Evolutionary conservation across 169 alveolate genomes (phyloP).

Genomic region (Cryptosporidium andersoni): DNA sequence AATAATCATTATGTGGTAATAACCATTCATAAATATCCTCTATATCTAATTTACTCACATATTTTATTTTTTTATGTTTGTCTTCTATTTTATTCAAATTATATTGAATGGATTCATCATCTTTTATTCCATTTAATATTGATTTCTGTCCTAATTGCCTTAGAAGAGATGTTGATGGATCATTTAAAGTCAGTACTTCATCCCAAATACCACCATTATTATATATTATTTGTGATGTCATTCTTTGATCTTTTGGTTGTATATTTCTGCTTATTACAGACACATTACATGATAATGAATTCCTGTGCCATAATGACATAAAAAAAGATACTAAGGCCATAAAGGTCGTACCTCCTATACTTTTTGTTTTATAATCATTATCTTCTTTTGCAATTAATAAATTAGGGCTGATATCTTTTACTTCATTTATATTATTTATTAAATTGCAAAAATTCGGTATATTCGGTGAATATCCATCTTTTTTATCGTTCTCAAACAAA

Average conservation of each 20-base stretch:
- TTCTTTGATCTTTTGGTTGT: conserved; percentile 51
- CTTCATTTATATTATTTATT: not conserved
- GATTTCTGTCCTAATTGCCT: conserved; percentile 32
- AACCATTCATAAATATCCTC: not conserved
- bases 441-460: not conserved
- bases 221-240: conserved; percentile 38
- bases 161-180: conserved; percentile 76
- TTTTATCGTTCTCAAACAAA: not conserved
- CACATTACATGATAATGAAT: conserved; percentile 57
- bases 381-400: conserved; percentile 6
- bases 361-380: not conserved
- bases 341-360: conserved; percentile 50
- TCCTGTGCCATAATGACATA: conserved; percentile 56
- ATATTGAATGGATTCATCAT: too few relatives aligned
- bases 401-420: not conserved
- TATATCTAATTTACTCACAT: conserved; percentile 16
- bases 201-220: conserved; percentile 87
- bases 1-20: conserved; percentile 52
- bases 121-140: conserved; percentile 1
- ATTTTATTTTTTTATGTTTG: not conserved
- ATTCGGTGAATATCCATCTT: not conserved
- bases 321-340: conserved; percentile 66
- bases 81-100: too few relatives aligned
- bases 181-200: conserved; percentile 80
- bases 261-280: conserved; percentile 63